phyloP scores from a whole-genome alignment of 176 grass and related monocot species.

The Poa annua region DNA sequence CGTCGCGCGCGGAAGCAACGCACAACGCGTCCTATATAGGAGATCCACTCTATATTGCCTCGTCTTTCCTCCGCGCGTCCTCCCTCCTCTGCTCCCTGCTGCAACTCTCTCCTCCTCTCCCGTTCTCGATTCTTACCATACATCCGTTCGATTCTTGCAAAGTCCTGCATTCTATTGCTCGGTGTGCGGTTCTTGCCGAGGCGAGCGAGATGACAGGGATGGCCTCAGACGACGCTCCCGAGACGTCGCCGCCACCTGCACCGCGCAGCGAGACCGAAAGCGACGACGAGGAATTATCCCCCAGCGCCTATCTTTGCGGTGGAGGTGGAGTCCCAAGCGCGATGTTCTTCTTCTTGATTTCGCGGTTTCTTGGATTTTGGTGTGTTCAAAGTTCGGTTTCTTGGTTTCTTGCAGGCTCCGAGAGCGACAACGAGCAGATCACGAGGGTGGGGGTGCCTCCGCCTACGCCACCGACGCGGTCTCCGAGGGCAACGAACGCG shows the following conservation, averaged over 20 bases:
- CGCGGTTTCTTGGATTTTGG: background rate
- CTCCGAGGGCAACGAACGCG: background rate
- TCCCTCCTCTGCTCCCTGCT: too few relatives aligned
- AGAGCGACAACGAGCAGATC: background rate
- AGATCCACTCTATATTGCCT: too few relatives aligned
- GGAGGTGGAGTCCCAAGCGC: background rate
- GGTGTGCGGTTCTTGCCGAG: background rate
- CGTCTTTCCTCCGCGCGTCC: too few relatives aligned
- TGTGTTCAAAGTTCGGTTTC: slow-evolving; percentile 8
- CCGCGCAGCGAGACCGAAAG: background rate
- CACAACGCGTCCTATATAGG: too few relatives aligned
- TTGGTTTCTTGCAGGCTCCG: background rate
- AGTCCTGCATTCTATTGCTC: background rate
- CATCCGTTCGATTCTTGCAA: background rate
- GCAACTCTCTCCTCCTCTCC: too few relatives aligned
- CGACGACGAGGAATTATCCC: background rate
- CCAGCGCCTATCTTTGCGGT: background rate
- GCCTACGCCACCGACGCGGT: background rate
- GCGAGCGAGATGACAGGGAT: background rate
- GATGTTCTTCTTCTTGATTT: background rate
- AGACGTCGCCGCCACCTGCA: too few relatives aligned
- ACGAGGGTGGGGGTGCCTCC: background rate
- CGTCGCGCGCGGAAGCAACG: too few relatives aligned
- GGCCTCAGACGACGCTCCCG: background rate
- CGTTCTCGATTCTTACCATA: background rate